Base-by-base conservation (phyloP, 345 rosid species). In the Rhodamnia argentea region DNA sequence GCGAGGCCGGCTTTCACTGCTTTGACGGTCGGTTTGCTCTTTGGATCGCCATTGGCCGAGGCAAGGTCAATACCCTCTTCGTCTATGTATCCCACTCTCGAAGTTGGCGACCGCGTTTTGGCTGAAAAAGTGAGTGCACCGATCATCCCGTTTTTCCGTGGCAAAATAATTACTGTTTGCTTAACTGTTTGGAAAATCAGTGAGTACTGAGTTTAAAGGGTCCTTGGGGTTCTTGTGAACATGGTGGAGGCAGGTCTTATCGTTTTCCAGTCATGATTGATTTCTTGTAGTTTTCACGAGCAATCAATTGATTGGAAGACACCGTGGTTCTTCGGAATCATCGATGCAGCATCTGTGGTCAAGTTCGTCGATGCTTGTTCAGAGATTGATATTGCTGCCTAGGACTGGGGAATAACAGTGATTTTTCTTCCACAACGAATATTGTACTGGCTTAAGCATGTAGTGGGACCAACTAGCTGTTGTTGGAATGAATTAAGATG, bases 21-120 rank as follows among this genome's bases (percentile, higher is more conserved):
- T 2, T 87, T 96, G 50, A 97, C 96, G 18, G 98, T 97, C 74
- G 93, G 90, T 87, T 86, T 97, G 42, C 88, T 97, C 83, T 95
- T 97, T 87, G 92, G 93, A 42, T 97, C 98, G 11, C 88, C 92
- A 29, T 85, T 96, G 87, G 99, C 97, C 3, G 98, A 96, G 92
- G 97, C 98, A 5, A 93, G 94, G 84, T 95, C 98, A 9, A 96
- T 96, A 83, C 97, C 98, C 23, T 94, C 98, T 0, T 10, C 89
- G 27, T 97, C 98, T 86, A 97, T 97, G 99, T 90, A 52, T 82
- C 99, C 99, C 56, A 97, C 98, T 53, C 93, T 96, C 11, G 96
- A 95, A 83, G 94, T 93, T 24, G 98, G 98, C 58, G 98, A 95
- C 88, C 95, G 98, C 83, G 88, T 96, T 91, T 85, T 96, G 86